These are phyloP conservation scores for Leishmania braziliensis DNA, from an alignment of 208 protist genomes.

Conservation along the genomic window DNA sequence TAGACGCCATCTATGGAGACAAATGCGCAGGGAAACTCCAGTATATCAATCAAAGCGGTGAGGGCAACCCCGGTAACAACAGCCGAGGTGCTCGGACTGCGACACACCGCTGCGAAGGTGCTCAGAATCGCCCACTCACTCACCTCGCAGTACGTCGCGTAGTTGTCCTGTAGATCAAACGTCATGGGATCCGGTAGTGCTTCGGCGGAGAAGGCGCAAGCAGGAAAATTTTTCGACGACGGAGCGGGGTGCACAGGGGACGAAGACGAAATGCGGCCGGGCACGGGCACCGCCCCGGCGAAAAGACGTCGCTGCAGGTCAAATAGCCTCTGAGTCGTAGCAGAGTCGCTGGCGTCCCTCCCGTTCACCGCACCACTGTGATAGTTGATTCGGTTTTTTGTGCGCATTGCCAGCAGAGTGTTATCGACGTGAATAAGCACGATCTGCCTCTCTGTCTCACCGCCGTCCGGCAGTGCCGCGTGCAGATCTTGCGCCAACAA, in stretches of 20 bases:
- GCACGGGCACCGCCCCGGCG: slow-evolving; percentile 23
- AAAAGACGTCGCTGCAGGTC: slow-evolving; percentile 32
- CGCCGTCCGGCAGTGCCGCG: not conserved
- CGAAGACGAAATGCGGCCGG: slow-evolving; percentile 6
- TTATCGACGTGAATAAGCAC: slow-evolving; percentile 36
- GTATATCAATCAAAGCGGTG: slow-evolving; percentile 61
- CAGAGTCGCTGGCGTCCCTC: slow-evolving; percentile 11
- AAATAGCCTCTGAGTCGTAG: slow-evolving; percentile 4
- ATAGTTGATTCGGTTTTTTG: slow-evolving; percentile 12
- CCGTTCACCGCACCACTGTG: slow-evolving; percentile 6
- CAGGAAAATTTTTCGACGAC: not conserved
- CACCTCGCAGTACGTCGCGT: slow-evolving; percentile 24
- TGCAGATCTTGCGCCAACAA: not conserved
- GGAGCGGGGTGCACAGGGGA: slow-evolving; percentile 2
- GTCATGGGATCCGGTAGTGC: not conserved
- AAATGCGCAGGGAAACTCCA: slow-evolving; percentile 67
- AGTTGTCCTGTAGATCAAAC: not conserved
- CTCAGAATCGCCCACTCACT: slow-evolving; percentile 59
- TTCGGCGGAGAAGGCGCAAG: not conserved
- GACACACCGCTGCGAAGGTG: slow-evolving; percentile 70
- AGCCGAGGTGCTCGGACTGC: slow-evolving; percentile 51
- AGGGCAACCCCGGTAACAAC: slow-evolving; percentile 77
- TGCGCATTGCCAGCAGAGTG: slow-evolving; percentile 29
- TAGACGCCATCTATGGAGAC: slow-evolving; percentile 56
- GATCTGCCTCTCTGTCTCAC: slow-evolving; percentile 34